Conservation (phyloP, 176 grass and related monocot species). For the Dendrocalamus sinicus region DNA sequence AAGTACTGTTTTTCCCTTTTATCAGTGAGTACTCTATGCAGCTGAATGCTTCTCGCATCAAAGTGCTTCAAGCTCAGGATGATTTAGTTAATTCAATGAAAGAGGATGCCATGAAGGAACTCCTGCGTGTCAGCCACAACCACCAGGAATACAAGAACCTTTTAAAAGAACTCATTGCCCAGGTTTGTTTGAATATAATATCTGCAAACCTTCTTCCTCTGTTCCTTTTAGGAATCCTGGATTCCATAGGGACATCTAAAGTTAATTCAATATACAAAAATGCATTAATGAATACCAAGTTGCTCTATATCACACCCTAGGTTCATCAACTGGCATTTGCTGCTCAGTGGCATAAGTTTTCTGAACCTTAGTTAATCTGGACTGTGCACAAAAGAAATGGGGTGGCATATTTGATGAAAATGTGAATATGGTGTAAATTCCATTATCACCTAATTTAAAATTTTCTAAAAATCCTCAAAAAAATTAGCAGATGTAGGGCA, state of each 20-base stretch:
- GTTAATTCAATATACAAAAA: neutral
- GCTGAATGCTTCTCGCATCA: conserved; percentile 95
- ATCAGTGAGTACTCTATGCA: conserved; percentile 97
- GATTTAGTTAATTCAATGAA: conserved; percentile 96
- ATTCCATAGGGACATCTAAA: neutral
- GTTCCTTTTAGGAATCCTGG: neutral
- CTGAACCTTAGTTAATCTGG: conserved; percentile 8
- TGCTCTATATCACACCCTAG: neutral
- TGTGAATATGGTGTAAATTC: neutral
- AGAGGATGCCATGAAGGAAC: conserved; percentile 73
- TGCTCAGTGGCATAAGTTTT: neutral
- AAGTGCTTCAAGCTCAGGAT: conserved; percentile 98
- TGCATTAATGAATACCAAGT: neutral
- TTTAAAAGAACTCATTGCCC: conserved; percentile 82
- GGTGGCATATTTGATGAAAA: neutral
- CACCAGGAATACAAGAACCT: conserved; percentile 72
- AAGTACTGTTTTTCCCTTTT: conserved; percentile 33
- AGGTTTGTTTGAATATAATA: conserved; percentile 60
- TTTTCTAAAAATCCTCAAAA: neutral
- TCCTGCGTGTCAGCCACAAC: conserved; percentile 68
- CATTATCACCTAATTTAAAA: neutral
- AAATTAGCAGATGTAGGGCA: neutral
- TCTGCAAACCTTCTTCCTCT: neutral
- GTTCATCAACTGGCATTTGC: neutral
- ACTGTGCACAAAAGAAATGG: neutral